Base-by-base conservation (phyloP, 140 eudicot genomes). In the Oenanthe javanica region DNA sequence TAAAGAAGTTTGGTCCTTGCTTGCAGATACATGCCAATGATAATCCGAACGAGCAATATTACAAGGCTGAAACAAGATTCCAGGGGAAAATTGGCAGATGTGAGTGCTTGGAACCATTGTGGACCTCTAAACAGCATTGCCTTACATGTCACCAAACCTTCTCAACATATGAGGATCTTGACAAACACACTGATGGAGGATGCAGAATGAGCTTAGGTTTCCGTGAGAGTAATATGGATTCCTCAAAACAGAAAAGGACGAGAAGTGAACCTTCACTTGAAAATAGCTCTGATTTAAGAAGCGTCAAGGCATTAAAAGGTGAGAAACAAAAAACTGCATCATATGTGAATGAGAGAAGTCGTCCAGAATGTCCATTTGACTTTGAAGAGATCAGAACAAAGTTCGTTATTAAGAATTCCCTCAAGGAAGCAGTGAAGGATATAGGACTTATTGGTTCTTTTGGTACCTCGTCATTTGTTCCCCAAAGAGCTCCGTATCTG, bases 321-420 rank as follows among this genome's bases (percentile, higher is more conserved):
- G 85, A 77, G 51, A 82, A 83, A 23, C 76, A 77, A 47, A 82
- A 21, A 2, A 76, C 14, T 16, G 78, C 78, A 45, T 77, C 80
- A 31, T 71, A 12, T 71, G 40, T 71, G 16, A 40, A 19, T 16
- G 79, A 9, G 23, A 31, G 84, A 72, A 54, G 43, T 66, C 85
- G 81, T 16, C 83, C 84, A 11, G 93, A 76, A 45, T 87, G 87
- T 25, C 99, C 98, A 1, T 93, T 88, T 83, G 81, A 72, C 6
- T 87, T 93, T 43, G 98, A 96, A 77, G 96, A 89, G 81, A 93
- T 93, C 23, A 81, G 86, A 80, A 83, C 94, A 14, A 93, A 86
- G 86, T 93, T 96, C 79, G 80, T 91, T 73, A 84, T 84, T 45
- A 89, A 88, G 15, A 83, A 49, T 76, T 87, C 97, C 16, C 90